Conservation (phyloP, 2,329 filamentous ascomycete genomes). For the Aspergillus latus region DNA sequence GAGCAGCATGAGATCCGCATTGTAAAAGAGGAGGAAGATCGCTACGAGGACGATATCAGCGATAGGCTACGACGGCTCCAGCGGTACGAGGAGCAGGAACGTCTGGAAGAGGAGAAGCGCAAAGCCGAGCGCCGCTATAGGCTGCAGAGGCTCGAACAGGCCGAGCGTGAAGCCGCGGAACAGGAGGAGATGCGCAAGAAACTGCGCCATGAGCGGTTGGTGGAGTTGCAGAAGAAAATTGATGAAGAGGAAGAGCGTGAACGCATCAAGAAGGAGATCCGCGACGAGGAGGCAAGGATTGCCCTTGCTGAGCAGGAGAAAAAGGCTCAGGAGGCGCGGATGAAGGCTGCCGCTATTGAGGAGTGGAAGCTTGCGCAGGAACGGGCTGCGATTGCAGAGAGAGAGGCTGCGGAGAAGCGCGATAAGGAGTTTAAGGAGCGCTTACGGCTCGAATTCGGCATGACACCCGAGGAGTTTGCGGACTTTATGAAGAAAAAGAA, state of each 20-base stretch:
- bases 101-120: constrained; percentile 31
- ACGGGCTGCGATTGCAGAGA: constrained; percentile 27
- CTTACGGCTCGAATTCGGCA: constrained; percentile 41
- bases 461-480: constrained; percentile 45
- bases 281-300: constrained; percentile 48
- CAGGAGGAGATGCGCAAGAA: constrained; percentile 35
- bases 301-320: constrained; percentile 36
- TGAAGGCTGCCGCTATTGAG: constrained; percentile 45
- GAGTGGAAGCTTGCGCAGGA: constrained; percentile 38
- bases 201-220: constrained; percentile 31
- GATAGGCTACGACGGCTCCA: constrained; percentile 40
- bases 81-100: constrained; percentile 44
- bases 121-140: constrained; percentile 10
- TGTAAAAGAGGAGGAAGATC: constrained; percentile 43
- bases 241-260: constrained; percentile 50
- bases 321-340: constrained; percentile 30
- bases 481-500: constrained; percentile 42
- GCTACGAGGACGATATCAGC: constrained; percentile 42
- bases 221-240: constrained; percentile 34
- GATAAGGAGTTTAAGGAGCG: constrained; percentile 38
- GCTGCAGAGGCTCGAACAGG: constrained; percentile 8
- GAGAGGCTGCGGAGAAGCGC: constrained; percentile 33
- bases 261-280: constrained; percentile 34
- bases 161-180: constrained; percentile 27
- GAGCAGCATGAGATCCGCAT: constrained; percentile 25